Conservation (phyloP, 2,329 filamentous ascomycete species). For the Microcyclosporella mali region DNA sequence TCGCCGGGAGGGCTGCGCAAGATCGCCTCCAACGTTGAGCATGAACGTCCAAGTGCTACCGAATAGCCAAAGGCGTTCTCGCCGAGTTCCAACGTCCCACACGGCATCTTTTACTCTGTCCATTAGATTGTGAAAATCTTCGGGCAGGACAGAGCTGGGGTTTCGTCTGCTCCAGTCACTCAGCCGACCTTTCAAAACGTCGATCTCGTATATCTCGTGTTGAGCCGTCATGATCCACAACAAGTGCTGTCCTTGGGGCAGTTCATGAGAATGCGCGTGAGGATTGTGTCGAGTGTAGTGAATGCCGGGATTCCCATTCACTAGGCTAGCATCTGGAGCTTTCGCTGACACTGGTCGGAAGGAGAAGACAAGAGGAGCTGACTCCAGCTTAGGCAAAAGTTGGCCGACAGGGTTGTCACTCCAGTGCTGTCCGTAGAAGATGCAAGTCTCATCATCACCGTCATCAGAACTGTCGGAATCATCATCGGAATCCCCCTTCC, state of each 20-base stretch:
- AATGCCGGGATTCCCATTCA: constrained; percentile 44
- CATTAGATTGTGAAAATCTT: constrained; percentile 64
- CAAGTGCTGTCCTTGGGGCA: constrained; percentile 48
- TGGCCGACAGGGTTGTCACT: constrained; percentile 59
- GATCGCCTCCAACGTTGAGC: constrained; percentile 73
- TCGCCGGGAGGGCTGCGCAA: constrained; percentile 3
- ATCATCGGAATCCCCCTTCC: constrained; percentile 22
- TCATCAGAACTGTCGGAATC: constrained; percentile 24
- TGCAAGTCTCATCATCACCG: constrained; percentile 44
- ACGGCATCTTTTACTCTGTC: constrained; percentile 78
- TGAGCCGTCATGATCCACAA: constrained; percentile 58
- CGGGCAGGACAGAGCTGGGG: constrained; percentile 65
- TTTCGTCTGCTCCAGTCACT: constrained; percentile 84
- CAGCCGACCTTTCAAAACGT: constrained; percentile 68
- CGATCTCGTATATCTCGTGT: constrained; percentile 69
- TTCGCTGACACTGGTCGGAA: constrained; percentile 37
- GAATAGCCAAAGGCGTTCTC: constrained; percentile 77
- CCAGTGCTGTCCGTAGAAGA: constrained; percentile 63
- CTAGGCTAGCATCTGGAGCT: constrained; percentile 16
- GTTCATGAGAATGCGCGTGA: constrained; percentile 50
- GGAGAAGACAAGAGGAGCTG: constrained; percentile 40
- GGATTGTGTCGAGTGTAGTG: constrained; percentile 47
- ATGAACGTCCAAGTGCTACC: constrained; percentile 83
- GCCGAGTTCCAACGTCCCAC: constrained; percentile 59
- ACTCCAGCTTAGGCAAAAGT: constrained; percentile 41